Base-by-base conservation (phyloP, 2,329 filamentous ascomycete species). In the Amesomyces nigricolor region DNA sequence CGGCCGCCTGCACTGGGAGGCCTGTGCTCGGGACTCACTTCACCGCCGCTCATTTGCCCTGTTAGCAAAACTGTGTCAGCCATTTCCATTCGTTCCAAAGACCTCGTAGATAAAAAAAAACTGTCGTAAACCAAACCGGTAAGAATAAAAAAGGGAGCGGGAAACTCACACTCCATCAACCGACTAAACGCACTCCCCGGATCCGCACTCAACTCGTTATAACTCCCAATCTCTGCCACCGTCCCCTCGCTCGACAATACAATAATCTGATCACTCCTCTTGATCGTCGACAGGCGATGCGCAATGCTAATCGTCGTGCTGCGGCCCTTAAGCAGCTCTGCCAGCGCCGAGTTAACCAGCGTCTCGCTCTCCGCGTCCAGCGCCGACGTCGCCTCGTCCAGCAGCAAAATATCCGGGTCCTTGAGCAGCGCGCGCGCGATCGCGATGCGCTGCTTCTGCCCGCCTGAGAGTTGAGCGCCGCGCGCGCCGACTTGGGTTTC, bases 251-350 rank as follows among this genome's bases (percentile, higher is more conserved):
- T 83, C 58, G 87, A 87, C 39, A 99, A 85, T 30, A 96, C 92
- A 63, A 99, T 94, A 68, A 99, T 95, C 61, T 86, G 86, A 68
- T 99, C 94, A 2, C 89, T 95, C 57, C 94, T 83, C 73, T 97
- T 96, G 73, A 99, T 99, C 0, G 94, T 99, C 1, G 89, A 95
- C 4, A 99, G 79, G 47, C 95, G 85, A 73, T 99, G 94, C 0
- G 94, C 95, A 66, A 99, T 99, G 52, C 89, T 95, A 68, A 99
- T 97, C 10, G 94, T 99, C 0, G 95, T 99, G 71, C 94, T 96
- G 66, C 87, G 88, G 32, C 91, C 91, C 60, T 83, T 81, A 29
- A 99, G 84, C 35, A 99, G 79, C 44, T 83, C 84, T 6, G 84
- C 83, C 2, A 99, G 78, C 3, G 94, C 94, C 64, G 90, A 86